Evolutionary conservation across 371 early-diverging fungal genomes (phyloP), one percentile per base, ranked within the genome.

Genomic region (Zychaea mexicana): DNA sequence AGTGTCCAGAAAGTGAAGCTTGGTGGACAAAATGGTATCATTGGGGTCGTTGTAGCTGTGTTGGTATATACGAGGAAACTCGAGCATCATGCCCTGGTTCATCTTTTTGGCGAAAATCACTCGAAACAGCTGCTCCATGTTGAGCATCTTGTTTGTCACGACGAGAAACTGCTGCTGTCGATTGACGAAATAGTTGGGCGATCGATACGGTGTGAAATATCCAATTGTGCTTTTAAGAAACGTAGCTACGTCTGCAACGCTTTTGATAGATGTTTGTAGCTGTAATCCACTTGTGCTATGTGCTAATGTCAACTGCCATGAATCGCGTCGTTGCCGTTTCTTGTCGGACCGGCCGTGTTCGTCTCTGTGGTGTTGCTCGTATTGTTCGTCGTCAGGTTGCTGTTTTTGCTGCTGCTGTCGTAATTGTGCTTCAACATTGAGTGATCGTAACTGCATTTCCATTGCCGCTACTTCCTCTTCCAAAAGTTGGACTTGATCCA

Each of bases 261-360:
- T 71, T 26, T 69, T 68, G 21, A 78, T 72, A 21, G 69, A 67
- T 1, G 76, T 75, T 55, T 75, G 69, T 32, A 78, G 64, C 10
- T 60, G 61, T 2, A 75, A 57, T 0, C 78, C 78, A 32, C 64
- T 53, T 17, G 60, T 28, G n/a, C 28, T 58, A 6, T 39, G 38
- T 2, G 68, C 59, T 9, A 77, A 36, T 1, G 68, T 66, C 5
- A 77, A 42, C 32, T 71, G 69, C 77, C 77, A 77, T 24, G 49
- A 49, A 3, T 49, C 26, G 63, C 61, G 27, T 36, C 54, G 19
- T 30, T 21, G 15, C 27, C 21, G 1, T 65, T 24, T 30, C 57
- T 59, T 31, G 54, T 57, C 45, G 63, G 52, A 26, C 15, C 55
- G 62, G 22, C 31, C 33, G 10, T 49, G 49, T 49, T 49, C 49